Base-by-base conservation (phyloP, 2,329 filamentous ascomycete species). In the Phialocephala subalpina region DNA sequence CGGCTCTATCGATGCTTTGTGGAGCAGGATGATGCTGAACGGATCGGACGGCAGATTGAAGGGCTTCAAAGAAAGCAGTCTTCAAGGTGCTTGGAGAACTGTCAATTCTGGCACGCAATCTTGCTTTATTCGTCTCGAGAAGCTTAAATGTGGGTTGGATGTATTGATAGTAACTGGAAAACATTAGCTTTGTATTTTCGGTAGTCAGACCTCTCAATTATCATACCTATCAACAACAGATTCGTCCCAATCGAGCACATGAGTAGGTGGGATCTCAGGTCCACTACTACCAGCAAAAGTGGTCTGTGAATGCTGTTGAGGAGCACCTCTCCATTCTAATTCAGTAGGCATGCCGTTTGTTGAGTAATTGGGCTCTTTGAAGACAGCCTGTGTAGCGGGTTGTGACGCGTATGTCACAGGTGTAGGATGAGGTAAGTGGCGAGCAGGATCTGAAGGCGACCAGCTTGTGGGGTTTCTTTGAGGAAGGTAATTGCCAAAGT, bases 61-160 rank as follows among this genome's bases (percentile, higher is more conserved):
- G 80, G 0, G 90, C 88, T 64, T 87, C 85, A 22, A 86, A 77
- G 71, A 93, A 92, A 0, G 89, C 90, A 64, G 87, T 85, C 67
- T 87, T 84, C 14, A 92, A 80, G 3, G 82, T 76, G 1, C 80
- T 72, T 0, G 88, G 85, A 69, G 87, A 89, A 55, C 84, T 83
- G 2, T 80, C 80, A 22, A 93, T 77, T 22, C 87, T 81, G 9
- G 82, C 81, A 64, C 86, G 84, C 11, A 91, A 77, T n/a, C 82
- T 82, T 16, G 79, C 77, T 72, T 86, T 88, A 62, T 79, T 86
- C 60, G 82, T 82, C 1, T 90, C 85, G 14, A 93, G 80, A 53
- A 93, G 81, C 0, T 90, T 90, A 64, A 92, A 89, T 3, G 86
- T 86, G 16, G 87, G 87, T 71, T 93, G 90, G 22, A 93, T 86